Conservation (phyloP, 1,284 basidiomycete species). For the Microbotryum saponariae region DNA sequence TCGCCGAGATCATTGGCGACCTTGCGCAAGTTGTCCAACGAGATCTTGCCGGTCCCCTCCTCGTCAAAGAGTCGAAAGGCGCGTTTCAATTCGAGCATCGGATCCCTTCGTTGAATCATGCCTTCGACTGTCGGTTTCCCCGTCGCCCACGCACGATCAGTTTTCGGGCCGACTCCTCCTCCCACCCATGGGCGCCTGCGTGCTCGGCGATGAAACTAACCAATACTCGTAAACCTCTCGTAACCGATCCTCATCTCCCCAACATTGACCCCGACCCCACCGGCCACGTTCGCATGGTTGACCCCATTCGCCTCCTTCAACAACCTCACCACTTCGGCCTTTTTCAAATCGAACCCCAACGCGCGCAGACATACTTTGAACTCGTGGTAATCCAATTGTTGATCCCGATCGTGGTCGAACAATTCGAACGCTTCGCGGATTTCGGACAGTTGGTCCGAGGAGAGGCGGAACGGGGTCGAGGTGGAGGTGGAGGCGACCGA, state of each 20-base stretch:
- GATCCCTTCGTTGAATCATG: conserved; percentile 83
- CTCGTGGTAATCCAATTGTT: conserved; percentile 85
- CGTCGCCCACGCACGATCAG: no score
- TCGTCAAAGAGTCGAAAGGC: conserved; percentile 97
- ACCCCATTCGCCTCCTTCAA: conserved; percentile 55
- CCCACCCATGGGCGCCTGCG: no score
- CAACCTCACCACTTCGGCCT: conserved; percentile 93
- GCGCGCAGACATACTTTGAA: conserved; percentile 98
- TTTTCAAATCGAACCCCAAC: conserved; percentile 94
- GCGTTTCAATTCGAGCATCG: conserved; percentile 89
- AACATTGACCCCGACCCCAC: no score
- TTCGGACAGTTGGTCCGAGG: conserved; percentile 47
- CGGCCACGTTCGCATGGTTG: no score
- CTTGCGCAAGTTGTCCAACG: conserved; percentile 76
- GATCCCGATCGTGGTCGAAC: conserved; percentile 96
- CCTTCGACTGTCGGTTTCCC: conserved; percentile 68
- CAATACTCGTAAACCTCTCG: conserved; percentile 7
- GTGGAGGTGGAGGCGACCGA: no score
- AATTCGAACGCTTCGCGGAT: conserved; percentile 98
- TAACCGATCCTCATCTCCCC: conserved; percentile 1
- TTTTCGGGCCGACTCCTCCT: no score
- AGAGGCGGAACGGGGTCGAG: conserved; percentile 4
- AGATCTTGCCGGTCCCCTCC: conserved; percentile 91
- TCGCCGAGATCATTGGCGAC: conserved; percentile 98
- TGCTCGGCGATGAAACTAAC: neutral